These are phyloP conservation scores for Backusella mclennaniae DNA, from an alignment of 192 early-diverging fungal genomes.

Conservation along the genomic window DNA sequence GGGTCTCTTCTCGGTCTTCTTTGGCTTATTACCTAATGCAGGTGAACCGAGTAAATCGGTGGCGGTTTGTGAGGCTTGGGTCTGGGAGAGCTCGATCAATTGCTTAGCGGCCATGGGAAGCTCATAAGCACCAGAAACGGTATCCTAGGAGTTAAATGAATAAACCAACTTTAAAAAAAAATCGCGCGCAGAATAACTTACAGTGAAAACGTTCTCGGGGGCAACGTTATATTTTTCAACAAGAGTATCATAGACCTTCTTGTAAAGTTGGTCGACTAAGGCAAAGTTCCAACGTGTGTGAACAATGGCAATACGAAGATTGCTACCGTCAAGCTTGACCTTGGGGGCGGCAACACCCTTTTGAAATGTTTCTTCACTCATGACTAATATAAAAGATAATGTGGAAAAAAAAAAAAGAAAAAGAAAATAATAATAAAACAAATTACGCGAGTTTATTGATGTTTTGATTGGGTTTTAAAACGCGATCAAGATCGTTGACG, in stretches of 20 bases:
- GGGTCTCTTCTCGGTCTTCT: slow-evolving; percentile 36
- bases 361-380: slow-evolving; percentile 48
- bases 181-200: slow-evolving; percentile 12
- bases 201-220: slow-evolving; percentile 70
- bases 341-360: slow-evolving; percentile 68
- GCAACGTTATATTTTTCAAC: slow-evolving; percentile 61
- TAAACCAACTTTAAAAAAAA: no score
- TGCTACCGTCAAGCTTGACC: slow-evolving; percentile 59
- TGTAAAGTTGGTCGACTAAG: slow-evolving; percentile 83
- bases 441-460: neutral
- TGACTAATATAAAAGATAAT: slow-evolving; percentile 2
- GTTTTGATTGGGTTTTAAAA: neutral
- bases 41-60: slow-evolving; percentile 52
- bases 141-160: slow-evolving; percentile 26
- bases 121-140: slow-evolving; percentile 93
- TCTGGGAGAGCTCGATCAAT: slow-evolving; percentile 69
- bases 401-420: neutral
- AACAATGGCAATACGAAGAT: slow-evolving; percentile 73
- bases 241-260: slow-evolving; percentile 69
- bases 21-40: neutral
- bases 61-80: slow-evolving; percentile 52
- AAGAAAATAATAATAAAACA: neutral
- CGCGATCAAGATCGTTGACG: neutral
- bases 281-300: slow-evolving; percentile 94
- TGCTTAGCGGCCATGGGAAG: slow-evolving; percentile 86